A percentile compares a stretch with the other conserved stretches of the same genome.
Evolutionary conservation across 352 stramenopile genomes (phyloP).

Genomic region (Phytophthora fragariae): DNA sequence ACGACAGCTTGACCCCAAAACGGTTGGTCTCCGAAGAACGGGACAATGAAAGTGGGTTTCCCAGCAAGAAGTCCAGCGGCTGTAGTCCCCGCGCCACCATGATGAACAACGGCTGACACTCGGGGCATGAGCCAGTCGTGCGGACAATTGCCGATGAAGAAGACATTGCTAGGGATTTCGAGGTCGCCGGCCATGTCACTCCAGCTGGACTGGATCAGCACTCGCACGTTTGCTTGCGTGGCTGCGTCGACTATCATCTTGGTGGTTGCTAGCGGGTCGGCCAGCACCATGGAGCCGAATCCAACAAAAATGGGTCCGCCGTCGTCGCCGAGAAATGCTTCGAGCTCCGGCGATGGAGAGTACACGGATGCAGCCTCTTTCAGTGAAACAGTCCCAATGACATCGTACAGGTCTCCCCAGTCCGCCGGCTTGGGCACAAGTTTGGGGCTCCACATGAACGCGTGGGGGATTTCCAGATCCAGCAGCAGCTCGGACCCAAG

Average conservation of each 20-base stretch:
- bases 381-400: constrained; percentile 85
- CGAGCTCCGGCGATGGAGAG: constrained; percentile 56
- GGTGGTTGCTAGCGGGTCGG: constrained; percentile 65
- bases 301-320: constrained; percentile 92
- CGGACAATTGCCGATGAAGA: constrained; percentile 68
- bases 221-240: constrained; percentile 59
- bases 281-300: constrained; percentile 94
- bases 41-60: constrained; percentile 93
- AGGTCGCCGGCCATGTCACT: constrained; percentile 67
- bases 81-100: constrained; percentile 88
- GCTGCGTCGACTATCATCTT: constrained; percentile 89
- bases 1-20: constrained; percentile 93
- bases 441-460: constrained; percentile 88
- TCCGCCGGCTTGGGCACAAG: constrained; percentile 90
- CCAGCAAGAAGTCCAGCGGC: constrained; percentile 88
- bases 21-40: constrained; percentile 95
- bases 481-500: constrained; percentile 57
- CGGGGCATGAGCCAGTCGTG: constrained; percentile 93
- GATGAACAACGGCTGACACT: constrained; percentile 85
- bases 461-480: constrained; percentile 78
- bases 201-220: constrained; percentile 91
- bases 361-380: constrained; percentile 49
- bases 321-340: constrained; percentile 63
- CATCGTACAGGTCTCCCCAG: constrained; percentile 84
- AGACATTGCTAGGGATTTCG: constrained; percentile 53